Conservation (phyloP, 1,139 yeast species). For the Debaryomyces fabryi region DNA sequence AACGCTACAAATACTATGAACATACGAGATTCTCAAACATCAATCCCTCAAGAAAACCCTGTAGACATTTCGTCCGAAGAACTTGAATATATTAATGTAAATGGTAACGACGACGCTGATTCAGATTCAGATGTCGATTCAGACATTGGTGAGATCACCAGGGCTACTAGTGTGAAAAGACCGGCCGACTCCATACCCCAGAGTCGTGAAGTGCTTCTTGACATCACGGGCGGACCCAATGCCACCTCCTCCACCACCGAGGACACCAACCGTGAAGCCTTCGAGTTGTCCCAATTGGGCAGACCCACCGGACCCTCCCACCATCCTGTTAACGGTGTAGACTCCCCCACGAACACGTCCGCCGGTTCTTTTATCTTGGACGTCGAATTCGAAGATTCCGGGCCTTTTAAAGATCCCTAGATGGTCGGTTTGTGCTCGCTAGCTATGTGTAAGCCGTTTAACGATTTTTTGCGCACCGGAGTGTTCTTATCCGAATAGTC, state of each 20-base stretch:
- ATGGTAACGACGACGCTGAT: slow-evolving; percentile 21
- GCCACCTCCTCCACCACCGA: not conserved
- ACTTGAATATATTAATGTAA: slow-evolving; percentile 9
- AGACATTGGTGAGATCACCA: slow-evolving; percentile 49
- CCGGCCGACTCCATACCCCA: slow-evolving; percentile 12
- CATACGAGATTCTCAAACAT: slow-evolving; percentile 3
- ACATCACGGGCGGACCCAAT: not conserved
- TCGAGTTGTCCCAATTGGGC: slow-evolving; percentile 1
- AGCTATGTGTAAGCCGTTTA: not conserved
- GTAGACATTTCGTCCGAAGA: not conserved
- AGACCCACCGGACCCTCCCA: slow-evolving; percentile 1
- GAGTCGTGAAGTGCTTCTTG: slow-evolving; percentile 20
- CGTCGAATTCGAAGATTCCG: slow-evolving; percentile 35
- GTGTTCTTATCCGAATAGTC: not conserved
- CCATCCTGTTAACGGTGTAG: not conserved
- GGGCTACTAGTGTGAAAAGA: slow-evolving; percentile 44
- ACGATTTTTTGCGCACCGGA: slow-evolving; percentile 5
- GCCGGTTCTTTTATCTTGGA: slow-evolving; percentile 40
- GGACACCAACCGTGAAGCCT: not conserved
- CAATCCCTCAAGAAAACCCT: slow-evolving; percentile 1
- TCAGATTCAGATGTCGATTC: slow-evolving; percentile 50
- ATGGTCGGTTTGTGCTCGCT: not conserved
- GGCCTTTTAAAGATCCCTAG: slow-evolving; percentile 39
- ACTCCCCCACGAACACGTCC: slow-evolving; percentile 11
- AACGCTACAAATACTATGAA: not conserved